Evolutionary conservation across 2,329 filamentous ascomycete species (phyloP).

Genomic region (Trichophaea hybrida): DNA sequence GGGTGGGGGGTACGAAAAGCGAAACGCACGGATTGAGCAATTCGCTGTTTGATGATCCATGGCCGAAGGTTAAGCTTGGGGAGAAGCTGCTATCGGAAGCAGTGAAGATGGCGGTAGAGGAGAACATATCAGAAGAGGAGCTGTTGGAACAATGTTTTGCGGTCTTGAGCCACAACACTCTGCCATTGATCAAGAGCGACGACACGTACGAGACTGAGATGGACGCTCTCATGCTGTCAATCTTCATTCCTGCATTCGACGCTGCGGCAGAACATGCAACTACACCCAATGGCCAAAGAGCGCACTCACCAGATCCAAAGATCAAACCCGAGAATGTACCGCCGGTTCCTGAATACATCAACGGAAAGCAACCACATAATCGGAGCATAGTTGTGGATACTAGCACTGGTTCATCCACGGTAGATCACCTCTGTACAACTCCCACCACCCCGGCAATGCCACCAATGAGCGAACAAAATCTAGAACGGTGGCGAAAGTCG

Average conservation of each 20-base stretch:
- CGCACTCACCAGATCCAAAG: background rate
- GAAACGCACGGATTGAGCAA: conserved; percentile 49
- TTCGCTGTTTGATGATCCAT: conserved; percentile 43
- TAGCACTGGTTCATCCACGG: background rate
- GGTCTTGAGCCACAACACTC: conserved; percentile 44
- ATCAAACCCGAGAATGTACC: background rate
- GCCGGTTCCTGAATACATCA: background rate
- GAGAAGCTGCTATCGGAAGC: conserved; percentile 35
- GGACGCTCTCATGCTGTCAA: conserved; percentile 42
- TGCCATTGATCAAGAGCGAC: conserved; percentile 33
- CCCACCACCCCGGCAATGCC: background rate
- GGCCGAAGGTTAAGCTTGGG: conserved; percentile 48
- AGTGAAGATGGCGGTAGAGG: conserved; percentile 33
- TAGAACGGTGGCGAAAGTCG: conserved; percentile 13
- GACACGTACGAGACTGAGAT: conserved; percentile 42
- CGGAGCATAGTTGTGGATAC: background rate
- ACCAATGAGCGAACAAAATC: background rate
- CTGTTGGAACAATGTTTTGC: conserved; percentile 41
- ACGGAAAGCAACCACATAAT: background rate
- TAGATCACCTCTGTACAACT: background rate
- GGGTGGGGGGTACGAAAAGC: conserved; percentile 40
- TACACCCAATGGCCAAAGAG: background rate
- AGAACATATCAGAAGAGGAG: conserved; percentile 34
- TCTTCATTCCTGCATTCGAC: conserved; percentile 46
- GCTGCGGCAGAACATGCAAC: conserved; percentile 5